Evolutionary conservation across 345 rosid species (phyloP), one percentile per base, ranked within the genome.

Genomic region (Camelina neglecta): DNA sequence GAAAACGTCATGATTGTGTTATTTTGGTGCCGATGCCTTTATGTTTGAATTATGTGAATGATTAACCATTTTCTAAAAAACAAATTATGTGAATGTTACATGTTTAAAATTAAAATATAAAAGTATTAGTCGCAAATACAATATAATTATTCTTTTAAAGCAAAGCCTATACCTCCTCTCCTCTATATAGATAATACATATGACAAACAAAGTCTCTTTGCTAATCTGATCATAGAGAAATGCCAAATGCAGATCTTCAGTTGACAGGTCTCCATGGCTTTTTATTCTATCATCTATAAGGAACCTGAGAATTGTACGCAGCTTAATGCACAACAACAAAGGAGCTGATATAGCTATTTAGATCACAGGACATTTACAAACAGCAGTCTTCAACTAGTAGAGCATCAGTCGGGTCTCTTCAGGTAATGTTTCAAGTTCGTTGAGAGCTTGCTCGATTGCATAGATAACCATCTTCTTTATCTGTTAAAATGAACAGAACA

Each of bases 401-500:
- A 51, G 47, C 74, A 33, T 68, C 3, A 20, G 57, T 24, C 2
- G 38, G 36, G 15, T 41, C 18, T 76, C 59, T 54, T 16, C 41
- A 0, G 51, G 9, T 26, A 71, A 24, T 4, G 51, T 21, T 51
- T 71, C 80, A 55, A 55, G 53, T 63, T 76, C 75, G 26, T 12
- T 47, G 60, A 76, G 60, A 63, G 84, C 87, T 71, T 85, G 51
- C 2, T 84, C 85, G 4, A 83, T 71, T 50, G 88, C 97, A 61
- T 86, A 85, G 6, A 92, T 69, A 35, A 86, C 80, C 97, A 94
- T 94, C 76, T 94, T 92, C 86, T 87, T 90, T 51, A 90, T 85
- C 97, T 94, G 86, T 65, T 29, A 29, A 29, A 29, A 29, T 4
- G 31, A 29, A 29, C 31, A 29, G 1, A 29, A 5, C 0, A 4